phyloP scores from a whole-genome alignment of 2,329 filamentous ascomycete genomes.

The Didymella exigua region DNA sequence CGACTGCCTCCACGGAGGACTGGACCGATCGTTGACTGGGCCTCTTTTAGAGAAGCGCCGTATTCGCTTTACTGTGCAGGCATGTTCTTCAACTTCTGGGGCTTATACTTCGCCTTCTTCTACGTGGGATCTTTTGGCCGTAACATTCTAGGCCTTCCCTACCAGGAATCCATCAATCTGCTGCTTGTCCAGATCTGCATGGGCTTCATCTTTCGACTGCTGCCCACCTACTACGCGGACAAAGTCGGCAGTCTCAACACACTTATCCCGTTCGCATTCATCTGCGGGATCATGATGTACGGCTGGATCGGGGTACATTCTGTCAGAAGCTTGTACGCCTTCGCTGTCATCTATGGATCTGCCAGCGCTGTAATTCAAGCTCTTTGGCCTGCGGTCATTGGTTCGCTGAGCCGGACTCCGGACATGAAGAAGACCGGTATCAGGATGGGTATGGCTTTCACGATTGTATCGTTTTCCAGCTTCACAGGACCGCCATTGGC shows the following conservation, averaged over 20 bases:
- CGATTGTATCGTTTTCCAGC: slow-evolving; percentile 43
- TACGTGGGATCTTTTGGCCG: slow-evolving; percentile 52
- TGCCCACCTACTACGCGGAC: slow-evolving; percentile 51
- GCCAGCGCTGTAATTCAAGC: slow-evolving; percentile 39
- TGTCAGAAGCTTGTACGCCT: slow-evolving; percentile 34
- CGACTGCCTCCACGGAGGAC: slow-evolving; percentile 50
- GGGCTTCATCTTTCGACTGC: slow-evolving; percentile 58
- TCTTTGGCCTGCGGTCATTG: slow-evolving; percentile 37
- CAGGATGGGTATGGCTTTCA: slow-evolving; percentile 47
- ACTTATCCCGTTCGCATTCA: slow-evolving; percentile 56
- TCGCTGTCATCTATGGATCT: slow-evolving; percentile 41
- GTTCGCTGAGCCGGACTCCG: slow-evolving; percentile 38
- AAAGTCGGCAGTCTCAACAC: slow-evolving; percentile 53
- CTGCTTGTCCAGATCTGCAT: slow-evolving; percentile 58
- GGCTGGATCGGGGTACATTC: slow-evolving; percentile 41
- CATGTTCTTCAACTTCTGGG: slow-evolving; percentile 48
- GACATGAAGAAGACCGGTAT: slow-evolving; percentile 44
- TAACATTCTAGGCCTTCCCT: slow-evolving; percentile 55
- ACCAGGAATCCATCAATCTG: slow-evolving; percentile 59
- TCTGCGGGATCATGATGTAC: slow-evolving; percentile 54
- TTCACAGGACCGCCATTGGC: slow-evolving; percentile 46
- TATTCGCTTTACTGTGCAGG: slow-evolving; percentile 47
- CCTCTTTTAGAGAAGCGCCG: slow-evolving; percentile 49
- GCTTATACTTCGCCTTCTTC: slow-evolving; percentile 54
- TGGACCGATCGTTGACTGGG: slow-evolving; percentile 50